These are phyloP conservation scores for Cladophialophora psammophila DNA, from an alignment of 2,329 filamentous ascomycete genomes.

Conservation along the genomic window DNA sequence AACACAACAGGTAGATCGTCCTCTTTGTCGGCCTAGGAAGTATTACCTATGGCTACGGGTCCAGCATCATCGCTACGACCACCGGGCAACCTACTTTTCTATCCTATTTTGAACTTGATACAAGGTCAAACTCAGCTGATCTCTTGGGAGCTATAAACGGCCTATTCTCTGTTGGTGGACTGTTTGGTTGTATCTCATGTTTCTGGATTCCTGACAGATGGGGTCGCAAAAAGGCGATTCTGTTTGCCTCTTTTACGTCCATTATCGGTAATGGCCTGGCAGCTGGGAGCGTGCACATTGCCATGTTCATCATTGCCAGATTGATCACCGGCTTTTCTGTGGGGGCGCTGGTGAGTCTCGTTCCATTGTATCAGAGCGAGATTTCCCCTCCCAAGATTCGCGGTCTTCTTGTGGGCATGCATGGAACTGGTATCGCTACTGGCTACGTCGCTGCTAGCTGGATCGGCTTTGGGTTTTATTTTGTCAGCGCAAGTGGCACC, in stretches of 20 bases:
- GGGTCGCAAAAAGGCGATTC: slow-evolving; percentile 14
- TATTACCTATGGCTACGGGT: slow-evolving; percentile 41
- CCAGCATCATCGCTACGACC: slow-evolving; percentile 51
- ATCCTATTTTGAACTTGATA: slow-evolving; percentile 53
- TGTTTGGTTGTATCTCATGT: slow-evolving; percentile 49
- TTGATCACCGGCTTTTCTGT: slow-evolving; percentile 23
- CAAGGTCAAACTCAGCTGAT: slow-evolving; percentile 43
- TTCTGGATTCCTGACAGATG: slow-evolving; percentile 10
- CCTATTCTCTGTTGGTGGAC: slow-evolving; percentile 16
- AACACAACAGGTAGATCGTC: neutral
- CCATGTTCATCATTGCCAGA: slow-evolving; percentile 28
- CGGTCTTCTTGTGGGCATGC: slow-evolving; percentile 28
- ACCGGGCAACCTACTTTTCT: slow-evolving; percentile 50
- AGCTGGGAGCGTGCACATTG: slow-evolving; percentile 13
- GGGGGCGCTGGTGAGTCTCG: slow-evolving; percentile 16
- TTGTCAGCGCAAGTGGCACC: slow-evolving; percentile 7
- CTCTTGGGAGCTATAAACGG: slow-evolving; percentile 45
- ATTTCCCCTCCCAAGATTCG: slow-evolving; percentile 28
- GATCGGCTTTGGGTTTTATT: slow-evolving; percentile 29
- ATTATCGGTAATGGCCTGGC: slow-evolving; percentile 4
- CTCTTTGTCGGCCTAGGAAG: slow-evolving; percentile 11
- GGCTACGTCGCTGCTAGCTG: slow-evolving; percentile 27
- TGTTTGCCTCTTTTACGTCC: slow-evolving; percentile 4
- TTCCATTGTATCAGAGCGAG: slow-evolving; percentile 27
- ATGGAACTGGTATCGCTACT: slow-evolving; percentile 17